Conservation (phyloP, 2,329 filamentous ascomycete genomes). For the Botryotinia calthae region DNA sequence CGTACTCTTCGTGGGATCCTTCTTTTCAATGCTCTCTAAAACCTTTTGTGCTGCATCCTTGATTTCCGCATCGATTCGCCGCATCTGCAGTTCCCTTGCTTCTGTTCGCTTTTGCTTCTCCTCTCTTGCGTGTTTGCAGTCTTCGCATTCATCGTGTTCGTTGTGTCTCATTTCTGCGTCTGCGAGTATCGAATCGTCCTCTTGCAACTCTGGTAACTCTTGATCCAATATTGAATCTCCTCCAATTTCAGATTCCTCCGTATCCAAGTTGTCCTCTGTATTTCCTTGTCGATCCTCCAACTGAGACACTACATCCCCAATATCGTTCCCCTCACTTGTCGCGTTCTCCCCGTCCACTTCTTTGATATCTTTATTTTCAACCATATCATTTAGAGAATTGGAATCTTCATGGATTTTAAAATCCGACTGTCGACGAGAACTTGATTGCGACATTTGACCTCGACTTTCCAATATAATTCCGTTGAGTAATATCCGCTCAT, state of each 20-base stretch:
- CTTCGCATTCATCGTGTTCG: constrained; percentile 17
- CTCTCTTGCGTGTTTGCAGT: constrained; percentile 24
- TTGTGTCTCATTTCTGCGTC: constrained; percentile 20
- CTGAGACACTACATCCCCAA: constrained; percentile 15
- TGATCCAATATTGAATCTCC: constrained; percentile 5
- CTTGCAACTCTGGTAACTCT: neutral
- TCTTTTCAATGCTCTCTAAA: constrained; percentile 47
- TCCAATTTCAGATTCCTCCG: neutral
- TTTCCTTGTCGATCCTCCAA: neutral
- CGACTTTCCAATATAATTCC: neutral
- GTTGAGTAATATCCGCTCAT: neutral
- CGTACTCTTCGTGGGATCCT: constrained; percentile 30
- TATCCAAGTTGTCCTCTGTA: constrained; percentile 2
- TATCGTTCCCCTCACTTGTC: neutral
- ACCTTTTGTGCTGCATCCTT: constrained; percentile 53
- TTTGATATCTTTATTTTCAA: constrained; percentile 11
- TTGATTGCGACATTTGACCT: constrained; percentile 30
- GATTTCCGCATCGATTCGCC: constrained; percentile 50
- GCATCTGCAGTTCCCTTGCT: constrained; percentile 31
- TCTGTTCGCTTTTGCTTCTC: constrained; percentile 22
- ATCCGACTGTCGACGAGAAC: constrained; percentile 24
- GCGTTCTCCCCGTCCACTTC: constrained; percentile 30
- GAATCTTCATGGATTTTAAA: constrained; percentile 38
- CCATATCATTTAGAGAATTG: constrained; percentile 31
- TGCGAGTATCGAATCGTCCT: constrained; percentile 22